A percentile compares a stretch with the other conserved stretches of the same genome.
phyloP scores from a whole-genome alignment of 2,329 filamentous ascomycete species.

The Colletotrichum caudatum region DNA sequence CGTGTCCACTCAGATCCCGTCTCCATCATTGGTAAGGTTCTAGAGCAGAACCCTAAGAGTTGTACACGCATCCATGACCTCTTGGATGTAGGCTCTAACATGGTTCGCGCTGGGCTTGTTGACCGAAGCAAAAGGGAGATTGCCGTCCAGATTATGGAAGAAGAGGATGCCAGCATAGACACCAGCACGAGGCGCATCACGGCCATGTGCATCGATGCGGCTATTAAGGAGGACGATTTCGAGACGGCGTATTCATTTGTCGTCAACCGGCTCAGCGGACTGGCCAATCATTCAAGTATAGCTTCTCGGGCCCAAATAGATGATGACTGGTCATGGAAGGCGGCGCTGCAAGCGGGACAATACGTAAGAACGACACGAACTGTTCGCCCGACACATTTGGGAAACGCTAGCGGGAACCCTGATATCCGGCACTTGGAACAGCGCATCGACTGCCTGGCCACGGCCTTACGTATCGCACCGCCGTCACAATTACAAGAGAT shows the following conservation, averaged over 20 bases:
- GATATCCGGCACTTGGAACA: conserved; percentile 81
- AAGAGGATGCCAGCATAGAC: conserved; percentile 46
- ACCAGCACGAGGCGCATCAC: conserved; percentile 74
- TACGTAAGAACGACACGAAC: conserved; percentile 71
- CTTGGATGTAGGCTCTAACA: conserved; percentile 74
- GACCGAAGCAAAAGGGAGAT: conserved; percentile 47
- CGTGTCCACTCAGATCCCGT: conserved; percentile 82
- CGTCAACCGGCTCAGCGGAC: conserved; percentile 72
- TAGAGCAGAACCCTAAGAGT: conserved; percentile 80
- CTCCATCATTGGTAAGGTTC: conserved; percentile 76
- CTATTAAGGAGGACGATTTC: conserved; percentile 81
- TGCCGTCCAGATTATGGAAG: conserved; percentile 43
- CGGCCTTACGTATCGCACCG: conserved; percentile 80
- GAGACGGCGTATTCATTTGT: conserved; percentile 90
- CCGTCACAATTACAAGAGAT: conserved; percentile 78
- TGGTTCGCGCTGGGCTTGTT: conserved; percentile 71
- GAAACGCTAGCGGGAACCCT: conserved; percentile 69
- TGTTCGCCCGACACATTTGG: conserved; percentile 68
- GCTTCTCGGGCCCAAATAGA: conserved; percentile 44
- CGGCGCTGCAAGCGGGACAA: conserved; percentile 81
- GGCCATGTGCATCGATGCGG: conserved; percentile 84
- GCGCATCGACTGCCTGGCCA: conserved; percentile 82
- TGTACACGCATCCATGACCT: conserved; percentile 83
- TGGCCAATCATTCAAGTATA: conserved; percentile 44
- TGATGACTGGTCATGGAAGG: conserved; percentile 82